These are phyloP conservation scores for Cercospora sojina DNA, from an alignment of 2,329 filamentous ascomycete species.

Conservation along the genomic window DNA sequence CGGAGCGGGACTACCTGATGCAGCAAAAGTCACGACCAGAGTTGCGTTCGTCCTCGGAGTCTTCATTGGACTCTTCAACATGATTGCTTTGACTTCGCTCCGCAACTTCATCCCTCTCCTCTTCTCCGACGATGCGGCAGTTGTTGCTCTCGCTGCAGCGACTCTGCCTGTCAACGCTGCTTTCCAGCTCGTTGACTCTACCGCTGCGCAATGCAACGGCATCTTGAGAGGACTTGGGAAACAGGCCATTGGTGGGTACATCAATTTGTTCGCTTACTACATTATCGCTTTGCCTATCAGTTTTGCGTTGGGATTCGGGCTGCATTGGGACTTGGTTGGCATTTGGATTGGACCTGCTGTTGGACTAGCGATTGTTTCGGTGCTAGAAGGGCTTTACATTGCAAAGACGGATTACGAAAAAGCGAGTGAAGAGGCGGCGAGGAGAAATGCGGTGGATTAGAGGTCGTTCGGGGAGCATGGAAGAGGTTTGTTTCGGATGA, in stretches of 20 bases:
- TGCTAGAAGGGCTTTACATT: constrained; percentile 59
- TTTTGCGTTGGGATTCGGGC: constrained; percentile 72
- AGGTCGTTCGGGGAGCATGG: background rate
- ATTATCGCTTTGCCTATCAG: constrained; percentile 78
- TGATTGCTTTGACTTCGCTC: constrained; percentile 65
- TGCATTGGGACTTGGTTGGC: constrained; percentile 74
- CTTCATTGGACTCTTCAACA: constrained; percentile 75
- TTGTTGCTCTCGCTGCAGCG: constrained; percentile 62
- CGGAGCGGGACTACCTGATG: constrained; percentile 76
- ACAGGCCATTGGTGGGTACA: constrained; percentile 85
- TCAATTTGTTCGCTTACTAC: constrained; percentile 86
- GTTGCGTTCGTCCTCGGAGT: constrained; percentile 69
- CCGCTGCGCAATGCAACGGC: constrained; percentile 78
- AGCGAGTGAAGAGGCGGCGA: constrained; percentile 60
- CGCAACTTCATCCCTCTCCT: constrained; percentile 73
- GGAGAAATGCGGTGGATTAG: constrained; percentile 48
- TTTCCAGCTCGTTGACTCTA: constrained; percentile 85
- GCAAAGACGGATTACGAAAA: constrained; percentile 55
- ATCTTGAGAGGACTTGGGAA: constrained; percentile 82
- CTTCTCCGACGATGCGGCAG: constrained; percentile 68
- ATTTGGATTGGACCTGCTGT: constrained; percentile 68
- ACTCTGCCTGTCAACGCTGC: constrained; percentile 79
- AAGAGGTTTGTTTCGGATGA: background rate
- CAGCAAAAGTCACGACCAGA: constrained; percentile 76
- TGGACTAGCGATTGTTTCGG: constrained; percentile 62